These are phyloP conservation scores for Ophiobolus disseminans DNA, from an alignment of 2,329 filamentous ascomycete species.

Conservation along the genomic window DNA sequence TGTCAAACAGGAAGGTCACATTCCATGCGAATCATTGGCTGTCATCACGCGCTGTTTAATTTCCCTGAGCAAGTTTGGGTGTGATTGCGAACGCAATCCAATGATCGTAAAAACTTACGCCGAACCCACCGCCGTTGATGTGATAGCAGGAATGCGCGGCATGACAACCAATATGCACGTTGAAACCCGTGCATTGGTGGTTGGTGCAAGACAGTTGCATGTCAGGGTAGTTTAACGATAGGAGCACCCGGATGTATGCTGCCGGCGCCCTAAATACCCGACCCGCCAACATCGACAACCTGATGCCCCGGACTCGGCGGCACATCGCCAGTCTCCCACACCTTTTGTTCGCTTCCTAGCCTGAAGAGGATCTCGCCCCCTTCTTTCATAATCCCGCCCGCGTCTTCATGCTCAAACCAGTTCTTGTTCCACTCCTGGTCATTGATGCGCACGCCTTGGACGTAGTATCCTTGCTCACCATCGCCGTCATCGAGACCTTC, in stretches of 20 bases:
- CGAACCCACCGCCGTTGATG: no score
- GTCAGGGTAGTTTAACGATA: neutral
- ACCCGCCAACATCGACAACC: conserved; percentile 27
- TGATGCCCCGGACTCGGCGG: conserved; percentile 45
- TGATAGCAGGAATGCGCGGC: no score
- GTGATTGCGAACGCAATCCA: neutral
- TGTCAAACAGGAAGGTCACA: conserved; percentile 9
- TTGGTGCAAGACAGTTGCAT: neutral
- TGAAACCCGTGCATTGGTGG: no score
- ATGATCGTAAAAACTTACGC: neutral
- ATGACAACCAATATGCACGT: no score
- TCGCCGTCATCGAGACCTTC: conserved; percentile 49
- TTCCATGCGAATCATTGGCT: conserved; percentile 5
- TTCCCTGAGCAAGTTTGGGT: conserved; percentile 1
- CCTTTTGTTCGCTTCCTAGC: conserved; percentile 33
- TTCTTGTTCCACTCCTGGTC: conserved; percentile 60
- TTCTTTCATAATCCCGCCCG: conserved; percentile 39
- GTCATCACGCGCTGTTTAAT: neutral
- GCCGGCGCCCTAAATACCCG: neutral
- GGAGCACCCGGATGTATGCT: conserved; percentile 1
- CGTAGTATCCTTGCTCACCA: conserved; percentile 56
- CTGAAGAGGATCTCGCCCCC: conserved; percentile 46
- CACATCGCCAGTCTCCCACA: conserved; percentile 43
- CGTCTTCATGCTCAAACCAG: conserved; percentile 63
- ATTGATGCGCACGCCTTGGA: conserved; percentile 63